A percentile compares a stretch with the other conserved stretches of the same genome.
Evolutionary conservation across 2,329 filamentous ascomycete genomes (phyloP).

Genomic region (Lithohypha guttulata): DNA sequence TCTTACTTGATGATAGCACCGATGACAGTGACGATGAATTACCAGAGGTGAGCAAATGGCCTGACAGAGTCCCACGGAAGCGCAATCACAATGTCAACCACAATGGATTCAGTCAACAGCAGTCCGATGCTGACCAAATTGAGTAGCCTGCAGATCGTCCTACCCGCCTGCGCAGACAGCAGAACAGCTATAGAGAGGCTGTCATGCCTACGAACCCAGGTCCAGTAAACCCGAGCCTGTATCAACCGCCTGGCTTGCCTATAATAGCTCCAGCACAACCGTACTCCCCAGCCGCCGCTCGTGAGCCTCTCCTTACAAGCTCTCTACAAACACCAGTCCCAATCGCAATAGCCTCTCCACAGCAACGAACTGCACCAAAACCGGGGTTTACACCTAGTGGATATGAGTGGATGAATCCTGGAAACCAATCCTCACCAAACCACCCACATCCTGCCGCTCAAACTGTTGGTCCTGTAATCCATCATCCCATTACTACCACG

Average conservation of each 20-base stretch:
- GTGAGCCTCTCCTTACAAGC: constrained; percentile 15
- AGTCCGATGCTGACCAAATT: constrained; percentile 15
- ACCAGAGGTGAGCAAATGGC: constrained; percentile 20
- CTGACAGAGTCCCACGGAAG: not conserved
- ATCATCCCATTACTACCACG: not conserved
- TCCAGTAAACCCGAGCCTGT: constrained; percentile 9
- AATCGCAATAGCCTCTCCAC: constrained; percentile 9
- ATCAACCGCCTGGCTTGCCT: constrained; percentile 17
- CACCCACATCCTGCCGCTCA: constrained; percentile 6
- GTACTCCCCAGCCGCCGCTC: constrained; percentile 15
- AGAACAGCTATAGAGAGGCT: constrained; percentile 19
- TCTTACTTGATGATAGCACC: constrained; percentile 21
- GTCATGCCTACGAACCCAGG: constrained; percentile 16
- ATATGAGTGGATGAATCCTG: not conserved
- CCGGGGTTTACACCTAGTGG: constrained; percentile 10
- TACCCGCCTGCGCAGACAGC: constrained; percentile 28
- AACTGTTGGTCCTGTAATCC: not conserved
- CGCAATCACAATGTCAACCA: constrained; percentile 6
- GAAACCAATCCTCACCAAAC: constrained; percentile 11
- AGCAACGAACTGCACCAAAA: constrained; percentile 15
- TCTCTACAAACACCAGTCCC: constrained; percentile 14
- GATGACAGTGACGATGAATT: constrained; percentile 22
- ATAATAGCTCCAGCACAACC: constrained; percentile 18
- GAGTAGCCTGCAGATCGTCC: constrained; percentile 37
- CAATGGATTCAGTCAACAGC: constrained; percentile 10